phyloP scores from a whole-genome alignment of 116 monocot species.

The Zostera marina region DNA sequence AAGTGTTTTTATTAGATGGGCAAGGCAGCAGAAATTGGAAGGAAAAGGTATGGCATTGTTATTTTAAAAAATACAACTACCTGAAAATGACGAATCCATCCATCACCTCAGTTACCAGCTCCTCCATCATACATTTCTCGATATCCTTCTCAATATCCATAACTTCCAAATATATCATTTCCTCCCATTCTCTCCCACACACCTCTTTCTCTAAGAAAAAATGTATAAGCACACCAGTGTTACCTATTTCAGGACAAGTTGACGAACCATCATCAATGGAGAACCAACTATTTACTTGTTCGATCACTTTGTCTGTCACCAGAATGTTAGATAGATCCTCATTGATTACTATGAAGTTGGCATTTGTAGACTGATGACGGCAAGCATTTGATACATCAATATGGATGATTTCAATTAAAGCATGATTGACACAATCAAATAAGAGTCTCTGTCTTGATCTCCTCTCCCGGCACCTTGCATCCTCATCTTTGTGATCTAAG shows the following conservation, averaged over 20 bases:
- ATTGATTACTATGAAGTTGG: not conserved
- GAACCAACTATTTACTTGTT: slow-evolving; percentile 6
- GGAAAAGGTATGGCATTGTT: too few relatives aligned
- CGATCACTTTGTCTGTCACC: slow-evolving; percentile 8
- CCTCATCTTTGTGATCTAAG: slow-evolving; percentile 32
- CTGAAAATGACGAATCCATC: slow-evolving; percentile 4
- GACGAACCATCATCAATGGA: not conserved
- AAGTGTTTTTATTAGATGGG: too few relatives aligned
- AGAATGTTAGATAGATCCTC: not conserved
- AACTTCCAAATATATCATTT: slow-evolving; percentile 29
- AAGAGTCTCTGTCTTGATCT: slow-evolving; percentile 36
- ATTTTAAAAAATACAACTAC: too few relatives aligned
- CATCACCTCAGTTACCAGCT: slow-evolving; percentile 38
- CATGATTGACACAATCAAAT: slow-evolving; percentile 40
- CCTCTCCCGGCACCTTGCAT: slow-evolving; percentile 28
- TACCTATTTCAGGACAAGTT: not conserved
- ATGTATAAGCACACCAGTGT: slow-evolving; percentile 19
- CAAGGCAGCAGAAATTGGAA: too few relatives aligned
- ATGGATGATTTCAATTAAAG: slow-evolving; percentile 24
- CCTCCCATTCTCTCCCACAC: slow-evolving; percentile 21
- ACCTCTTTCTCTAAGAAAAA: slow-evolving; percentile 38
- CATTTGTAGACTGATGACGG: not conserved
- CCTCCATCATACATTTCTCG: slow-evolving; percentile 25
- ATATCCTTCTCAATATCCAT: slow-evolving; percentile 35
- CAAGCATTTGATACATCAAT: not conserved